Evolutionary conservation across 495 filamentous ascomycete species (phyloP).

Genomic region (Penicillium parvum): DNA sequence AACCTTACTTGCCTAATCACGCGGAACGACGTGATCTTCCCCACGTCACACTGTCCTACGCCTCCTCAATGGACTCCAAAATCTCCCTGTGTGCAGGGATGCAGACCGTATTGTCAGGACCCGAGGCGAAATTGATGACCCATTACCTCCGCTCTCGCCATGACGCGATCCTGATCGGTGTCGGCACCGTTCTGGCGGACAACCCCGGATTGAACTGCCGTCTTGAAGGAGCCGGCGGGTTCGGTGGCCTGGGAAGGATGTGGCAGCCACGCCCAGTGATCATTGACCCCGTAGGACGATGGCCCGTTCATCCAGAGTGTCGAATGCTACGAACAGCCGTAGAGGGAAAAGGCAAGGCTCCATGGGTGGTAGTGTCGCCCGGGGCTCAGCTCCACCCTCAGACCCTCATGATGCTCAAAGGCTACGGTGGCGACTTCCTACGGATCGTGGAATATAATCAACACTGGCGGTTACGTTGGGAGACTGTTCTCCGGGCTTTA

Average conservation of each 20-base stretch:
- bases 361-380: constrained; percentile 60
- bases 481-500: constrained; percentile 54
- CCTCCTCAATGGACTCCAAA: constrained; percentile 79
- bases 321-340: constrained; percentile 62
- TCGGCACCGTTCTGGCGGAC: constrained; percentile 77
- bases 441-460: constrained; percentile 47
- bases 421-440: constrained; percentile 47
- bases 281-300: constrained; percentile 67
- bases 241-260: constrained; percentile 48
- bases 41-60: constrained; percentile 77
- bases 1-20: constrained; percentile 43
- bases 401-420: constrained; percentile 43
- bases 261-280: constrained; percentile 75
- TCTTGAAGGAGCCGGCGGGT: constrained; percentile 53
- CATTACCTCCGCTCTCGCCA: constrained; percentile 81
- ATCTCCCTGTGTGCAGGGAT: constrained; percentile 69
- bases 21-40: constrained; percentile 32
- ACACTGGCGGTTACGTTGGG: constrained; percentile 56
- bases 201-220: constrained; percentile 81
- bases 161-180: constrained; percentile 79
- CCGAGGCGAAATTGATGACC: constrained; percentile 81
- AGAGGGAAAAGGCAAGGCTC: constrained; percentile 64
- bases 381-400: constrained; percentile 46
- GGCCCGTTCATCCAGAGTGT: constrained; percentile 55
- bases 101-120: constrained; percentile 75